Evolutionary conservation across 257 asterid species (phyloP), one percentile per base, ranked within the genome.

Genomic region (Haberlea rhodopensis): DNA sequence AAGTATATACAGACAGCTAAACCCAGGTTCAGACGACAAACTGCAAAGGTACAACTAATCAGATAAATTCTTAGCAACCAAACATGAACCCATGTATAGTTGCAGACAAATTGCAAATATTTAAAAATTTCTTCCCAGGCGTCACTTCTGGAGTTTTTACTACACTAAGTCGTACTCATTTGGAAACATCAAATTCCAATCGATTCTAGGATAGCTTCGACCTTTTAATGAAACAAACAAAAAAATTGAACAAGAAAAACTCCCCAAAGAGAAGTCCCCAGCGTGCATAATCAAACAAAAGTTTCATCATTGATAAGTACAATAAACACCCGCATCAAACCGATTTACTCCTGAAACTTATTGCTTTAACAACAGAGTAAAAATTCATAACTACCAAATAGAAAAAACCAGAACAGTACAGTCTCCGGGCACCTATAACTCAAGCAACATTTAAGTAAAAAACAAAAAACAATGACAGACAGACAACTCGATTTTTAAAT

Each of bases 1-100:
- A 63, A 76, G 54, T 65, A 67, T 74, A 56, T 54, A 70, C 59
- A 73, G 77, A 68, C 24, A 31, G 60, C 54, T 65, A 62, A 22
- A 71, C 71, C 13, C 78, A 61, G 70, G 65, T 66, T 72, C 75
- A 68, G 73, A 53, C 40, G 67, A 64, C 54, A 62, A 66, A 59
- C 81, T 79, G 85, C 81, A 37, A 69, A 49, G 68, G 46, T 37
- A 37, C 48, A 37, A 13, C 3, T 37, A 10, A 37, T 37, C 48
- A 3, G n/a, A 37, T 13, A 10, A 37, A 11, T 18, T 37, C 18
- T 3, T 11, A 37, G 48, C 48, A 37, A 37, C 48, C 16, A 37
- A 13, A 11, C 48, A n/a, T 11, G 18, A 11, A 37, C 48, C 46
- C 48, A 37, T 11, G 0, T 0, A 11, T 37, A 37, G 18, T 3